Base-by-base conservation (phyloP, 1,284 basidiomycete species). In the Earliella scabrosa region DNA sequence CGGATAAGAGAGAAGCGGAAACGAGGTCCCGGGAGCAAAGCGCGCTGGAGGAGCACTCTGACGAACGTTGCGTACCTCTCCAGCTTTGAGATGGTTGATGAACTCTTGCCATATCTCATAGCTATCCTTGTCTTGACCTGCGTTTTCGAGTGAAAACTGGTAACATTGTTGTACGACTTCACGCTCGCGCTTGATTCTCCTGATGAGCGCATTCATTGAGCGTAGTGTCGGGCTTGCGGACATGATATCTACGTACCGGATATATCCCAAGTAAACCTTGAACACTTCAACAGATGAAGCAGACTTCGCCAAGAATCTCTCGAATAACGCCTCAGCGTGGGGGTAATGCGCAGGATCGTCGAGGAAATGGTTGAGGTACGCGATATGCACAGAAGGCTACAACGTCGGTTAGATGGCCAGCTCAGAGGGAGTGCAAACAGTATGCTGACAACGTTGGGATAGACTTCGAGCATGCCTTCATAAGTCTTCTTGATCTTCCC, bases 131-230 rank as follows among this genome's bases (percentile, higher is more conserved):
- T 95, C 85, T 75, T 94, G 88, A 14, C 96, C 96, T 45, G 98
- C 88, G 66, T 95, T 92, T 58, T 86, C 88, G 51, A 98, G 78
- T 0, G 95, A 95, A 68, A 95, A 98, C 68, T 99, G 96, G 73
- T 96, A 99, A 6, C 95, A 93, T 63, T 93, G 90, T 38, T 88
- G 86, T 54, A 99, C 87, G 16, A 84, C 85, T 45, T 91, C 83
- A 66, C 90, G 80, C 62, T 87, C 82, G 57, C 79, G n/a, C 43
- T 83, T 82, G 45, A 75, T 67, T 52, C 73, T 67, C 61, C 74
- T 75, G n/a, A n/a, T n/a, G n/a, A n/a, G n/a, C n/a, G n/a, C n/a
- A n/a, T n/a, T n/a, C n/a, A 59, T 51, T 35, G 9, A 23, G 34
- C 38, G 27, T 43, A n/a, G 18, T 24, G 27, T 56, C 2, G 27